Evolutionary conservation across 805 yeast genomes (phyloP).

Genomic region (Wickerhamomyces kurtzmanii): DNA sequence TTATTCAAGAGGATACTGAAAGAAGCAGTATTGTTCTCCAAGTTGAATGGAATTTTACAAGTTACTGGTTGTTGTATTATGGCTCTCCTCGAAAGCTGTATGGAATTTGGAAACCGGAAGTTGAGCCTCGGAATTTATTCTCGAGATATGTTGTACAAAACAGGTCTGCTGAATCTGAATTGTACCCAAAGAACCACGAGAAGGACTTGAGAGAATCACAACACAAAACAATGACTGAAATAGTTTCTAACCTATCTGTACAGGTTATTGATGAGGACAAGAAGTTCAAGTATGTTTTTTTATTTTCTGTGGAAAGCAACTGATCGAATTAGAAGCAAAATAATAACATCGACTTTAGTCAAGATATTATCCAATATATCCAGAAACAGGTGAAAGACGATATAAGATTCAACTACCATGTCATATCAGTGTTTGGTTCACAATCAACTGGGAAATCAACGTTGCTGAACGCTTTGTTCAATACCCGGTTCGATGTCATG

Average conservation of each 20-base stretch:
- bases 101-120: too few species aligned
- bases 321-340: not conserved
- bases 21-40: too few species aligned
- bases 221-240: not conserved
- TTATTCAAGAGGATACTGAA: too few species aligned
- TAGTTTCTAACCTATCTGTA: constrained; percentile 21
- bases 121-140: too few species aligned
- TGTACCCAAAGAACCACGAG: not conserved
- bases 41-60: too few species aligned
- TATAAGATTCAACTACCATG: constrained; percentile 70
- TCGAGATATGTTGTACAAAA: too few species aligned
- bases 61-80: too few species aligned
- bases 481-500: constrained; percentile 89
- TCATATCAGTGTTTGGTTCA: constrained; percentile 93
- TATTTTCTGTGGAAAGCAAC: not conserved
- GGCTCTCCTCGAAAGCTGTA: too few species aligned
- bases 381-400: constrained; percentile 26
- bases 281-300: constrained; percentile 25
- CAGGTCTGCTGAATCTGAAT: too few species aligned
- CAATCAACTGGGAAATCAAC: constrained; percentile 97
- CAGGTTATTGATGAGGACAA: constrained; percentile 47
- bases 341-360: constrained; percentile 2
- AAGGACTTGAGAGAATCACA: too few species aligned
- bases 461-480: constrained; percentile 73
- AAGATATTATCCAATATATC: constrained; percentile 11